These are phyloP conservation scores for Nothomitra cinnamomea DNA, from an alignment of 2,329 filamentous ascomycete species.

Conservation along the genomic window DNA sequence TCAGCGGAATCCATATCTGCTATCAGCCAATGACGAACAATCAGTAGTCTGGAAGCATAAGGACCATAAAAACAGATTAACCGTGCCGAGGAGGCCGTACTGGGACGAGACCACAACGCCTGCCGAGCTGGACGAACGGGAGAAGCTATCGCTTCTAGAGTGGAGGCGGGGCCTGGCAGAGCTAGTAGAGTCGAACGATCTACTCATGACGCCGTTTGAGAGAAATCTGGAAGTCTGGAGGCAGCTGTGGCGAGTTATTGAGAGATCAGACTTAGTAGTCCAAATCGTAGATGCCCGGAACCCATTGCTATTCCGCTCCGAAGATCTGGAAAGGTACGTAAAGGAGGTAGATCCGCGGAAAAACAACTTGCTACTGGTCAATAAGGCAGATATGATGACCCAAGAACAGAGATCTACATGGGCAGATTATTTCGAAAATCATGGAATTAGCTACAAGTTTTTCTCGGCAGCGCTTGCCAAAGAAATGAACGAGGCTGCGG, in stretches of 20 bases:
- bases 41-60: constrained; percentile 65
- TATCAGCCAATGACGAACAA: constrained; percentile 72
- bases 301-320: constrained; percentile 81
- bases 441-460: constrained; percentile 80
- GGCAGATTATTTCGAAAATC: constrained; percentile 70
- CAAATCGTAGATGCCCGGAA: constrained; percentile 98
- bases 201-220: constrained; percentile 96
- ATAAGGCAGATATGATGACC: constrained; percentile 99
- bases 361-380: constrained; percentile 81
- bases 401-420: constrained; percentile 62
- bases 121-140: constrained; percentile 59
- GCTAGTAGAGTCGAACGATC: constrained; percentile 80
- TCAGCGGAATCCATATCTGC: constrained; percentile 85
- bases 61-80: constrained; percentile 60
- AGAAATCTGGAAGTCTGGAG: constrained; percentile 95
- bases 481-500: constrained; percentile 62
- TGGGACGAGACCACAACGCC: constrained; percentile 82
- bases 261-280: constrained; percentile 85
- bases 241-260: constrained; percentile 94
- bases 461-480: constrained; percentile 74
- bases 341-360: constrained; percentile 81
- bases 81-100: constrained; percentile 72
- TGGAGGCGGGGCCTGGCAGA: constrained; percentile 88
- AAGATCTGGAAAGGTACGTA: constrained; percentile 85
- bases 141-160: constrained; percentile 65